A percentile compares a stretch with the other conserved stretches of the same genome.
phyloP scores from a whole-genome alignment of 2,329 filamentous ascomycete species.

The Cyphellophora attinorum region DNA sequence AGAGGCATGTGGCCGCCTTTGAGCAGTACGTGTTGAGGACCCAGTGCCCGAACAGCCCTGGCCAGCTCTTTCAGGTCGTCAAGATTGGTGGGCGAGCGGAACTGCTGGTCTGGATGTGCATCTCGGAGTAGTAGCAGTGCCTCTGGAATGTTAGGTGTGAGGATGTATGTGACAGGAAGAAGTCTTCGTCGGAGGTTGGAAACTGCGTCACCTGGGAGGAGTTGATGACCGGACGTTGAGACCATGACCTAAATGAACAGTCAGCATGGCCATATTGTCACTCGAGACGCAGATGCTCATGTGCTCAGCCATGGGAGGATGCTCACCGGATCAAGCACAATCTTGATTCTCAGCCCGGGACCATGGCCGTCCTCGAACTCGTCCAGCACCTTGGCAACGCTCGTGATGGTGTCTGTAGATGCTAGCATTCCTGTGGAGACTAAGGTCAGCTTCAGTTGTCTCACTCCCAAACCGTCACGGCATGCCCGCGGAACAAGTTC shows the following conservation, averaged over 20 bases:
- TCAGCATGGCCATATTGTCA: constrained; percentile 4
- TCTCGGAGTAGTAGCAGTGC: constrained; percentile 34
- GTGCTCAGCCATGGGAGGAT: constrained; percentile 1
- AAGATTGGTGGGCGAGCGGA: constrained; percentile 30
- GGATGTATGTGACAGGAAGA: constrained; percentile 33
- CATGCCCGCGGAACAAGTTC: no score
- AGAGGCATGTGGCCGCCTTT: constrained; percentile 90
- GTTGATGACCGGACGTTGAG: constrained; percentile 37
- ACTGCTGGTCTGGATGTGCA: constrained; percentile 19
- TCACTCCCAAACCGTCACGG: no score
- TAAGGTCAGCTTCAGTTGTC: no score
- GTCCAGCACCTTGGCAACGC: constrained; percentile 56
- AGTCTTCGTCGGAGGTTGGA: constrained; percentile 28
- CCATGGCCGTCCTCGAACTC: constrained; percentile 45
- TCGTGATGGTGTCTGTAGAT: constrained; percentile 57
- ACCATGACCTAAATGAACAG: constrained; percentile 71
- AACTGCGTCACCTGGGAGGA: constrained; percentile 35
- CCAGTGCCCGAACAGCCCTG: constrained; percentile 54
- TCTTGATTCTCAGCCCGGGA: constrained; percentile 4
- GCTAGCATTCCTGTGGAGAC: constrained; percentile 64
- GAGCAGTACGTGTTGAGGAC: constrained; percentile 70
- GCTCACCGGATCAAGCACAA: constrained; percentile 67
- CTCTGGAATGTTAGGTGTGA: constrained; percentile 42
- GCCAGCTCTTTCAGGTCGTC: constrained; percentile 62
- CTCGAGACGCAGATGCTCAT: constrained; percentile 8